Evolutionary conservation across 306 rosid genomes (phyloP).

Genomic region (Ceratonia siliqua): DNA sequence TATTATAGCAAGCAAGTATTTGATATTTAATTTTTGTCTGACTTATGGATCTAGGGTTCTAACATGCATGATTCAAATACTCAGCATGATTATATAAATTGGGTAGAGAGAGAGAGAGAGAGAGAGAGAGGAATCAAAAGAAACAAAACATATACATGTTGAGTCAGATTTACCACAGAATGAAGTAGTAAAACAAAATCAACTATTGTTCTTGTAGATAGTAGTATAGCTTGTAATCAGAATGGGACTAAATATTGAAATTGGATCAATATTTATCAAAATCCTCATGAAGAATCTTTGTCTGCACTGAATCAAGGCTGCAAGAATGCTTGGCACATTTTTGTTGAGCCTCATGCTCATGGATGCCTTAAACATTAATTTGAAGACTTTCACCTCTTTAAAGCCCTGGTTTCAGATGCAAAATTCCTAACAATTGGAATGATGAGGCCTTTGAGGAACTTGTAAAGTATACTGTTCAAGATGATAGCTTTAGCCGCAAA

Average conservation of each 20-base stretch:
- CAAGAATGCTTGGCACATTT: not conserved
- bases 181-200: slow-evolving; percentile 18
- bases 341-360: slow-evolving; percentile 12
- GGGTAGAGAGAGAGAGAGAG: not conserved
- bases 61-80: not conserved
- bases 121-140: slow-evolving; percentile 17
- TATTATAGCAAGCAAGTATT: slow-evolving; percentile 16
- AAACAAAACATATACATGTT: not conserved
- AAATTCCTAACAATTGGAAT: slow-evolving; percentile 2
- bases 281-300: not conserved
- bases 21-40: not conserved
- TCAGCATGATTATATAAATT: not conserved
- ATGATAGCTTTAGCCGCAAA: not conserved
- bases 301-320: not conserved
- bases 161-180: slow-evolving; percentile 12
- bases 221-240: slow-evolving; percentile 6
- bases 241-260: slow-evolving; percentile 21
- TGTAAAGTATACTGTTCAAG: slow-evolving; percentile 5
- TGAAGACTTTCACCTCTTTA: not conserved
- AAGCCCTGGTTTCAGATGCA: not conserved
- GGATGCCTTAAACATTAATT: slow-evolving; percentile 18
- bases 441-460: not conserved
- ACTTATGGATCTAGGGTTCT: not conserved
- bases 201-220: slow-evolving; percentile 8
- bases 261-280: slow-evolving; percentile 24